Base-by-base conservation (phyloP, 805 yeast species). In the Pichia sporocuriosa region DNA sequence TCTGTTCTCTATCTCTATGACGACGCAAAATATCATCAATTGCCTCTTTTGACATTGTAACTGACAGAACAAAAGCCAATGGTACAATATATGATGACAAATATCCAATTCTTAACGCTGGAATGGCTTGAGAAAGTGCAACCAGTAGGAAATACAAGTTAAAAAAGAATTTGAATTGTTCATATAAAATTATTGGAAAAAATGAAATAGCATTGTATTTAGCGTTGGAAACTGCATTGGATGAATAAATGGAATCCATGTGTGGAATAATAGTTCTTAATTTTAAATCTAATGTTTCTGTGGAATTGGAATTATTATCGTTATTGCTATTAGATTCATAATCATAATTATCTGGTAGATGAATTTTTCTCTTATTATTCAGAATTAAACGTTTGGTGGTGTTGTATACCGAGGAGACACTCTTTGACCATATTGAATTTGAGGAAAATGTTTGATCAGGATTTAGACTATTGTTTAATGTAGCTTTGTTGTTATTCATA, bases 131-230 rank as follows among this genome's bases (percentile, higher is more conserved):
- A 5, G 97, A 88, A 46, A 94, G 71, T 13, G 98, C 97, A 50
- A 94, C 98, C 17, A 94, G 56, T 39, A 94, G 66, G 58, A 93
- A 93, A 62, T 93, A 93, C 36, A 93, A 67, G 63, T 93, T 93
- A 72, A 88, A 93, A 64, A 93, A 93, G 61, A 93, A 90, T 66
- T 89, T 88, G 77, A 93, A 93, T 68, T 93, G 99, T 59, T 90
- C 96, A 61, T 84, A 94, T 24, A 93, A 71, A 41, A 93, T 79
- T 32, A 86, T 71, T 3, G 99, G 99, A 9, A 93, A 64, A 55
- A 93, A 93, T 1, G 95, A 79, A 28, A 87, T 58, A 2, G 93
- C 85, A 53, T 85, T 85, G 64, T 93, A 93, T 63, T 89, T 90
- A 19, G 98, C 97, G 62, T 93, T 93, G 35, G 95, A 84, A 12